phyloP scores from a whole-genome alignment of 1,284 basidiomycete species.

The Moniliophthora roreri region DNA sequence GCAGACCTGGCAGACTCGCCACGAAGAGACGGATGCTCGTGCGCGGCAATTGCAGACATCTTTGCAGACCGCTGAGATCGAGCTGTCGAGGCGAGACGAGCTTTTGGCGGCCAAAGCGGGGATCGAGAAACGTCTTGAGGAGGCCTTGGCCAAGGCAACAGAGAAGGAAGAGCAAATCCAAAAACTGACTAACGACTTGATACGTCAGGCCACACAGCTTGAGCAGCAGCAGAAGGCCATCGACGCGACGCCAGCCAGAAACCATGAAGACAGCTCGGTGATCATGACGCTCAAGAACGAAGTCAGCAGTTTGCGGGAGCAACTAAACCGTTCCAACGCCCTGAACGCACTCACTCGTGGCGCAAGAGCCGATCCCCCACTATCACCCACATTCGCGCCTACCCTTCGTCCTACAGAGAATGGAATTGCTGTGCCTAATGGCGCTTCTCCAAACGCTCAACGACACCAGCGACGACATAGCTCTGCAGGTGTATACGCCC shows the following conservation, averaged over 20 bases:
- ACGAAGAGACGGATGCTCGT: slow-evolving; percentile 86
- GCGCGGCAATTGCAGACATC: slow-evolving; percentile 77
- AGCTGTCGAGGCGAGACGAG: slow-evolving; percentile 75
- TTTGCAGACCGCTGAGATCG: slow-evolving; percentile 72
- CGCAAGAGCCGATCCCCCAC: slow-evolving; percentile 64
- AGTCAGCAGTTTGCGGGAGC: slow-evolving; percentile 89
- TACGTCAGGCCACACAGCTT: slow-evolving; percentile 72
- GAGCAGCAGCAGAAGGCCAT: slow-evolving; percentile 78
- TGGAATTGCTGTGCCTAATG: slow-evolving; percentile 38
- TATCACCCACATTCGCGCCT: slow-evolving; percentile 82
- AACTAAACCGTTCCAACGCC: slow-evolving; percentile 92
- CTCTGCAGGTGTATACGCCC: slow-evolving; percentile 77
- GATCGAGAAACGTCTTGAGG: slow-evolving; percentile 81
- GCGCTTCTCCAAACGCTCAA: slow-evolving; percentile 33
- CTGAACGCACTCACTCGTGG: slow-evolving; percentile 81
- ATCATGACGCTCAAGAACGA: slow-evolving; percentile 91
- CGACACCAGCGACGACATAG: slow-evolving; percentile 83
- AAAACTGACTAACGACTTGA: slow-evolving; percentile 78
- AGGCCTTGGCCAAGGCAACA: slow-evolving; percentile 69
- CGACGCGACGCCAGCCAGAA: slow-evolving; percentile 59
- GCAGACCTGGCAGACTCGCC: slow-evolving; percentile 80
- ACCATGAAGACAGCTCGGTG: slow-evolving; percentile 80
- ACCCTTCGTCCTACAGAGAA: slow-evolving; percentile 59
- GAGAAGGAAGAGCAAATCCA: slow-evolving; percentile 88
- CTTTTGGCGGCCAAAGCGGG: slow-evolving; percentile 78